Evolutionary conservation across 768 basidiomycete genomes (phyloP), one percentile per base, ranked within the genome.

Genomic region (Amanita pseudoporphyria): DNA sequence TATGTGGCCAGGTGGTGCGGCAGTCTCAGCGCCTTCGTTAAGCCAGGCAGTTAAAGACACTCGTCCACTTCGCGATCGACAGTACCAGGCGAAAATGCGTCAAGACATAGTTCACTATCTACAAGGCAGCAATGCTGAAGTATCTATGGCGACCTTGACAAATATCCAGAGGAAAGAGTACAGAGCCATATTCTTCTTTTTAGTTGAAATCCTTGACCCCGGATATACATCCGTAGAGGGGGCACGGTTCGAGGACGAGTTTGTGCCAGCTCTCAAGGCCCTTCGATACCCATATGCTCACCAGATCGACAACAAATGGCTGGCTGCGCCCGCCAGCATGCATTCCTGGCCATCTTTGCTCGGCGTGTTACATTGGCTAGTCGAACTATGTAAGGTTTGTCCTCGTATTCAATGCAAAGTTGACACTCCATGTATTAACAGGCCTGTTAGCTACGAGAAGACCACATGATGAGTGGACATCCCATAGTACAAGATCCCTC

Each of bases 291-390:
- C 96, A 0, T 87, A 82, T 52, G 74, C 81, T 3, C 75, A 82
- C 45, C 74, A 79, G 51, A 76, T 97, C 14, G 88, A 91, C 56
- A 81, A 82, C 45, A 93, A 88, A 55, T 90, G 88, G 76, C 66
- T 98, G 4, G 84, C 84, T 6, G 84, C 93, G 2, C 87, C 92
- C 0, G 94, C 89, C 0, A 85, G 83, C 47, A 84, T 87, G 71
- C 87, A 90, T 65, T 82, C 85, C n/a, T 98, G 95, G 96, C 89
- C 91, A 0, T 72, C 79, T 18, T 66, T 96, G 21, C 71, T 98
- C 13, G 95, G 87, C 18, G 86, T 88, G 59, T 62, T 98, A 30
- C 87, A 94, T 64, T 99, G 96, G 96, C 68, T 99, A 12, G 88
- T 87, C 6, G 84, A 89, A 57, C 64, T 89, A 55, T 84, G 86